Evolutionary conservation across 108 stramenopile genomes (phyloP).

Genomic region (Fistulifera pelliculosa): DNA sequence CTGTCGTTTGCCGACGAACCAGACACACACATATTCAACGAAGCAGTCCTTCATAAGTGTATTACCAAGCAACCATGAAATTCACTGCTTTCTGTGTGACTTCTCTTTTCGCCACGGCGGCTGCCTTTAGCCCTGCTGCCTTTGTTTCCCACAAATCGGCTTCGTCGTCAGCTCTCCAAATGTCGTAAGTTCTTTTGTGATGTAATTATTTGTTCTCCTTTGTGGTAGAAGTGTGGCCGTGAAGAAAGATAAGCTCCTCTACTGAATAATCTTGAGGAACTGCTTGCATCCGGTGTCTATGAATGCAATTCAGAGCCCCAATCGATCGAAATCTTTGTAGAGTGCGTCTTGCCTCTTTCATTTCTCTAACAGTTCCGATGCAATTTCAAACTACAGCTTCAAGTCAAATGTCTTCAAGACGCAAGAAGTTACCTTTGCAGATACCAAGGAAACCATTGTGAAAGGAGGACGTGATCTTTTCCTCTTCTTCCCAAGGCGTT

Average conservation of each 20-base stretch:
- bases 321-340: conserved; percentile 1
- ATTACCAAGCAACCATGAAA: conserved; percentile 41
- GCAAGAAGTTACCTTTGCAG: conserved; percentile 76
- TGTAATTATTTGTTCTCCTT: background rate
- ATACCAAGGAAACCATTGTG: conserved; percentile 90
- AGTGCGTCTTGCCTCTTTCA: background rate
- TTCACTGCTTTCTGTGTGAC: conserved; percentile 57
- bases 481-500: conserved; percentile 89
- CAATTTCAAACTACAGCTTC: conserved; percentile 39
- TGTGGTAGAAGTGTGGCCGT: background rate
- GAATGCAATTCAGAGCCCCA: conserved; percentile 46
- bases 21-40: too few relatives aligned
- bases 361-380: background rate
- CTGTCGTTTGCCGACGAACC: too few relatives aligned
- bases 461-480: conserved; percentile 96
- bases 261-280: conserved; percentile 47
- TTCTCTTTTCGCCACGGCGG: conserved; percentile 59
- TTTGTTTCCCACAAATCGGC: conserved; percentile 23
- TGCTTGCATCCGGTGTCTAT: conserved; percentile 41
- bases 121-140: conserved; percentile 57
- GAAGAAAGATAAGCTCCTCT: conserved; percentile 61
- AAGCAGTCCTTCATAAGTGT: background rate
- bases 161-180: conserved; percentile 18
- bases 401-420: conserved; percentile 83
- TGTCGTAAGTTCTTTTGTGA: conserved; percentile 29